Conservation (phyloP, 345 rosid genomes). For the Iberis pinnata region DNA sequence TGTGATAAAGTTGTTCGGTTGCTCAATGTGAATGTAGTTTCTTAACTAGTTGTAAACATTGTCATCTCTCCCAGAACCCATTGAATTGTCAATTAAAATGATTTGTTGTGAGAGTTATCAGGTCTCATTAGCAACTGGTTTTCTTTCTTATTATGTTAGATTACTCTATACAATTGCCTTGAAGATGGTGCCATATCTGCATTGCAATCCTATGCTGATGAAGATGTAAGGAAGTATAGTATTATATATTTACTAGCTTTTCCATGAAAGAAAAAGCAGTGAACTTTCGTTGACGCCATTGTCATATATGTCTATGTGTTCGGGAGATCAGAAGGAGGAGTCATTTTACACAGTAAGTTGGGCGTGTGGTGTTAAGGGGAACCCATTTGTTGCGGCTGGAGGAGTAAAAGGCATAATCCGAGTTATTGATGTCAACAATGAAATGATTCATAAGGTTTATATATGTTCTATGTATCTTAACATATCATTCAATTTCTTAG, state of each 20-base stretch:
- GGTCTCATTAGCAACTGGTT: neutral
- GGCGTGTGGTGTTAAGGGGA: constrained; percentile 66
- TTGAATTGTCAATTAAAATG: neutral
- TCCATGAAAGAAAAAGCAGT: constrained; percentile 3
- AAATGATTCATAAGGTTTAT: constrained; percentile 71
- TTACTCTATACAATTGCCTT: constrained; percentile 87
- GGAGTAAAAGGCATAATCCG: constrained; percentile 92
- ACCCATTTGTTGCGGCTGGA: constrained; percentile 71
- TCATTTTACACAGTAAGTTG: constrained; percentile 90
- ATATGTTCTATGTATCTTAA: constrained; percentile 11
- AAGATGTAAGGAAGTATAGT: constrained; percentile 57
- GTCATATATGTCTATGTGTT: constrained; percentile 41
- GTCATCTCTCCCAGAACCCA: too few species aligned
- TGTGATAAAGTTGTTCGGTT: neutral
- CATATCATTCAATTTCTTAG: constrained; percentile 1
- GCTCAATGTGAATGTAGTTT: constrained; percentile 9
- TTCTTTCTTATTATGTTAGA: constrained; percentile 38
- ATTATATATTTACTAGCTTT: constrained; percentile 8
- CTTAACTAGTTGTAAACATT: too few species aligned
- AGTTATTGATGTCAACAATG: constrained; percentile 69
- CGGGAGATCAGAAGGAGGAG: constrained; percentile 90
- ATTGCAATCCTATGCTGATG: constrained; percentile 78
- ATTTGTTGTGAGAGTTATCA: too few species aligned
- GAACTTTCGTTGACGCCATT: constrained; percentile 22
- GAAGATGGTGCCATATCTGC: constrained; percentile 81